Conservation (phyloP, 2,329 filamentous ascomycete species). For the Aspergillus pseudoterreus region DNA sequence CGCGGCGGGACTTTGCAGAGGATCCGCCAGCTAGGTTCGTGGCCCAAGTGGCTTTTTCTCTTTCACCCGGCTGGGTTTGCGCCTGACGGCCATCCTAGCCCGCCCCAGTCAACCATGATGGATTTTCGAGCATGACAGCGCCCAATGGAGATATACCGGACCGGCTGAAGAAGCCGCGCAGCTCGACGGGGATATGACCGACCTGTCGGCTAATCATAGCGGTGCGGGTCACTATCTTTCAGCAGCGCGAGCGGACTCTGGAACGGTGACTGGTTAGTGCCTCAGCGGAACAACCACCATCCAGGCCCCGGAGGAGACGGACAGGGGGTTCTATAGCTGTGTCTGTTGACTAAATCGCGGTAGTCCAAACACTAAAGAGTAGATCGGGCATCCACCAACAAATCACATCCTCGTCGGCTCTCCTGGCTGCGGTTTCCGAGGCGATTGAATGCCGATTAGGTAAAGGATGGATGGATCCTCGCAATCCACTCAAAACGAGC, state of each 20-base stretch:
- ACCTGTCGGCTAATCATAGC: not conserved
- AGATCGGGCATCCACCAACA: not conserved
- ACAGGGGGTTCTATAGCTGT: not conserved
- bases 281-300: no score
- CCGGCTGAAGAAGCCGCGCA: not conserved
- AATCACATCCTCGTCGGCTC: not conserved
- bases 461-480: constrained; percentile 1
- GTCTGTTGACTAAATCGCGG: not conserved
- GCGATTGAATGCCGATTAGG: constrained; percentile 5
- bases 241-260: not conserved
- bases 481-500: constrained; percentile 4
- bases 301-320: not conserved
- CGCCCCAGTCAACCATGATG: not conserved
- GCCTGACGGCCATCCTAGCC: not conserved
- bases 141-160: not conserved
- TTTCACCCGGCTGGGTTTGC: not conserved
- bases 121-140: not conserved
- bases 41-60: constrained; percentile 6
- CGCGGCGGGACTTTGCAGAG: constrained; percentile 15
- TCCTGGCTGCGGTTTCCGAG: not conserved
- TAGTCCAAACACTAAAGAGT: constrained; percentile 1
- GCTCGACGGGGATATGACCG: not conserved
- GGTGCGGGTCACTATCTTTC: not conserved
- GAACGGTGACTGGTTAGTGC: no score
- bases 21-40: constrained; percentile 19